These are phyloP conservation scores for Bauhinia variegata DNA, from an alignment of 306 rosid species.

Conservation along the genomic window DNA sequence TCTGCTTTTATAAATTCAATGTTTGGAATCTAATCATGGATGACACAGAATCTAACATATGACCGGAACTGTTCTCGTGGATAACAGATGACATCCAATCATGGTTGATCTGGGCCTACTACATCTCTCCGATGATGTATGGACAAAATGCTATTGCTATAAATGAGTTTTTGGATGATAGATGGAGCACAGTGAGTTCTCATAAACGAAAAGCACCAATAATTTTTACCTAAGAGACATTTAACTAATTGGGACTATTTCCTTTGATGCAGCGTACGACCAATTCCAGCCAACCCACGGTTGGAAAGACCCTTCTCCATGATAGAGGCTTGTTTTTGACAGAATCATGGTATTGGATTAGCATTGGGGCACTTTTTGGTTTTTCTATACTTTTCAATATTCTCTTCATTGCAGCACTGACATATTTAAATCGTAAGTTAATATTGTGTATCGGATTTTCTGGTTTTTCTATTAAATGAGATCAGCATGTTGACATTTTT, in stretches of 20 bases:
- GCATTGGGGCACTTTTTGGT: constrained; percentile 60
- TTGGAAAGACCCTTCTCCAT: constrained; percentile 56
- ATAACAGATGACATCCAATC: constrained; percentile 52
- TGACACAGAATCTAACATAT: background rate
- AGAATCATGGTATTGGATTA: constrained; percentile 67
- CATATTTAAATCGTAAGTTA: constrained; percentile 58
- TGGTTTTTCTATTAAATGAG: constrained; percentile 15
- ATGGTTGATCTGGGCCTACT: constrained; percentile 73
- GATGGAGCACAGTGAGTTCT: constrained; percentile 61
- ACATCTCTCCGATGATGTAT: constrained; percentile 70
- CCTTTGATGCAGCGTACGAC: constrained; percentile 9
- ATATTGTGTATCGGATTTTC: background rate
- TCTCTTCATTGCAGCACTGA: constrained; percentile 52
- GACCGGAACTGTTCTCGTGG: constrained; percentile 13
- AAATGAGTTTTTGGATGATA: constrained; percentile 64
- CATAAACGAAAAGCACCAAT: too few relatives aligned
- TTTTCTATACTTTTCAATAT: constrained; percentile 61
- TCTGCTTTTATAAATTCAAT: background rate
- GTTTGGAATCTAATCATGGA: too few relatives aligned
- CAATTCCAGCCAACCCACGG: constrained; percentile 36
- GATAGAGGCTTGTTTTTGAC: constrained; percentile 51
- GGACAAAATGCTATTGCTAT: constrained; percentile 77
- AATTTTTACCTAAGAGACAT: too few relatives aligned
- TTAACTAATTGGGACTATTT: background rate
- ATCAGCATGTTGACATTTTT: background rate